These are phyloP conservation scores for Cercospora nicotianae DNA, from an alignment of 2,329 filamentous ascomycete species.

Conservation along the genomic window DNA sequence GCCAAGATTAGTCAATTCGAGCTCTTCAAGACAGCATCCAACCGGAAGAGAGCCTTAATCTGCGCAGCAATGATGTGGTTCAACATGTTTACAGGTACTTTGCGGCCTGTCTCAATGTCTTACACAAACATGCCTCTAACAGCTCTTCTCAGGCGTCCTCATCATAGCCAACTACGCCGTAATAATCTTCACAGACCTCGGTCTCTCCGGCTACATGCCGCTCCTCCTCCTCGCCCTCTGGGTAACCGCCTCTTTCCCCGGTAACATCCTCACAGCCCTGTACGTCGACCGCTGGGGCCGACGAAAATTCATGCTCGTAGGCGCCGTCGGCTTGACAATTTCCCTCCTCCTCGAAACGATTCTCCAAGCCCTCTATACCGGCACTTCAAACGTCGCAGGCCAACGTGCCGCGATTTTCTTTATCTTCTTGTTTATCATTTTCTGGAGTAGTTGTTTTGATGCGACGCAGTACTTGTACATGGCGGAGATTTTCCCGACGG, in stretches of 20 bases:
- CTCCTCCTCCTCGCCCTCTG: constrained; percentile 48
- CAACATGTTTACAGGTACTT: constrained; percentile 27
- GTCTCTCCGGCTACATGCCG: constrained; percentile 42
- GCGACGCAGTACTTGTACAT: constrained; percentile 48
- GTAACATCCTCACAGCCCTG: constrained; percentile 46
- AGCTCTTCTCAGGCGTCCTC: constrained; percentile 5
- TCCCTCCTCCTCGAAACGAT: constrained; percentile 48
- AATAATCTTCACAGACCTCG: constrained; percentile 43
- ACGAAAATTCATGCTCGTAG: constrained; percentile 46
- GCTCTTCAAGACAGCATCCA: constrained; percentile 45
- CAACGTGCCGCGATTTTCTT: constrained; percentile 48
- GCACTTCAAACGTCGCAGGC: constrained; percentile 37
- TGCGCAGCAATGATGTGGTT: constrained; percentile 44
- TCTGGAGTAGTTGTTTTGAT: constrained; percentile 44
- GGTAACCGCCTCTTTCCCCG: constrained; percentile 42
- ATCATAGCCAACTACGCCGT: constrained; percentile 44
- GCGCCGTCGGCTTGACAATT: constrained; percentile 45
- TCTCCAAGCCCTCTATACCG: constrained; percentile 41
- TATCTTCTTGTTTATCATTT: constrained; percentile 46
- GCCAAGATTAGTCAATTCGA: constrained; percentile 39
- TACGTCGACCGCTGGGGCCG: constrained; percentile 47
- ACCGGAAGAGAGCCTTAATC: constrained; percentile 44
- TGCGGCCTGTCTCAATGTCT: too few relatives aligned
- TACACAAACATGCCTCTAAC: too few relatives aligned
- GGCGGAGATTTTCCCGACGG: constrained; percentile 49